These are phyloP conservation scores for Metarhizium rileyi DNA, from an alignment of 2,329 filamentous ascomycete species.

Conservation along the genomic window DNA sequence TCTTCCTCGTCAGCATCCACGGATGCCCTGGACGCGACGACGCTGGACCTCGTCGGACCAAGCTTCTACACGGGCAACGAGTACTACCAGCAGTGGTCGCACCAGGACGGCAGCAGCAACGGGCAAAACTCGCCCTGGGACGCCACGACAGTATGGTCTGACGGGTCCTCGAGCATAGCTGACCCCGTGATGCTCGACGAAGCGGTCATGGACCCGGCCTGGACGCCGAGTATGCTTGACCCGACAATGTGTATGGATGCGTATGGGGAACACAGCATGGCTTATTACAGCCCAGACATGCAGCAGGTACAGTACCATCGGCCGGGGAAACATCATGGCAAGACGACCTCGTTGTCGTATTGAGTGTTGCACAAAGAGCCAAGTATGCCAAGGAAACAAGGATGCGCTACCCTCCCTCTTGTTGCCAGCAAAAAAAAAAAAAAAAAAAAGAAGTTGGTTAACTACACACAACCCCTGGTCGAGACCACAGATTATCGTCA, in stretches of 20 bases:
- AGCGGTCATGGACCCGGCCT: not conserved
- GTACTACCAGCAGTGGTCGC: constrained; percentile 5
- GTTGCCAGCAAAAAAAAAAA: not conserved
- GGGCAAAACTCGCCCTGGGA: constrained; percentile 4
- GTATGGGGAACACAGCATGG: constrained; percentile 3
- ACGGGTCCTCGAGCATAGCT: constrained; percentile 4
- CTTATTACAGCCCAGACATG: not conserved
- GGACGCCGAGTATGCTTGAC: constrained; percentile 3
- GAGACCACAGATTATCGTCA: too few species aligned
- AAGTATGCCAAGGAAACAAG: not conserved
- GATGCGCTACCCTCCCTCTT: too few species aligned
- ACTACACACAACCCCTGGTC: too few species aligned
- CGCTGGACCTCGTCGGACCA: constrained; percentile 1
- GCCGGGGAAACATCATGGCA: constrained; percentile 3
- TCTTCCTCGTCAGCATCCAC: constrained; percentile 1
- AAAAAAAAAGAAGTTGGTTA: too few species aligned
- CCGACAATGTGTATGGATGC: constrained; percentile 3
- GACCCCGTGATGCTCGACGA: constrained; percentile 6
- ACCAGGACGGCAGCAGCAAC: not conserved
- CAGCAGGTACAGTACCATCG: not conserved
- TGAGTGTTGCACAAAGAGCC: not conserved
- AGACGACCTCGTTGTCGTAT: constrained; percentile 6
- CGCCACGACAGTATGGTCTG: constrained; percentile 7
- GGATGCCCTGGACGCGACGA: not conserved
- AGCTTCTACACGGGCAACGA: not conserved